A percentile compares a stretch with the other conserved stretches of the same genome.
phyloP scores from a whole-genome alignment of 1,284 basidiomycete genomes.

The Exobasidium rhododendri region DNA sequence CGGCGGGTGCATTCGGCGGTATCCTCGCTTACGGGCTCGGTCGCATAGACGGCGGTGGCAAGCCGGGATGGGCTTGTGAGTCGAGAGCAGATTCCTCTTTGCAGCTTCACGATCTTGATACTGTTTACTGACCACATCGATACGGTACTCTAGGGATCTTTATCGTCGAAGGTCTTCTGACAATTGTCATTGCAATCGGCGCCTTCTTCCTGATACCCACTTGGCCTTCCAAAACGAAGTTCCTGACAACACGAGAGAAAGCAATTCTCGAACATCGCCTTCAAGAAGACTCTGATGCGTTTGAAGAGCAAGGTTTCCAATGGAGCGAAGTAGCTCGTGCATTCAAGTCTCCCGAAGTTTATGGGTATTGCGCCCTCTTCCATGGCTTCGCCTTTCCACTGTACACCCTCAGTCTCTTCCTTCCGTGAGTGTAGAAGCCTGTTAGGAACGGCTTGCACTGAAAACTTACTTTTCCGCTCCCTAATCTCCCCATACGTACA shows the following conservation, averaged over 20 bases:
- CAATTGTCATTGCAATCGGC: slow-evolving; percentile 59
- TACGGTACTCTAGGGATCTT: slow-evolving; percentile 65
- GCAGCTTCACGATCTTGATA: too few species aligned
- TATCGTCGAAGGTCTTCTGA: slow-evolving; percentile 64
- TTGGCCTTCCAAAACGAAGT: slow-evolving; percentile 62
- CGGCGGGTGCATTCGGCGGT: slow-evolving; percentile 42
- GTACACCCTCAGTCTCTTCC: slow-evolving; percentile 2
- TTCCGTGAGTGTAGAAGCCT: too few species aligned
- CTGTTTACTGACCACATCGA: too few species aligned
- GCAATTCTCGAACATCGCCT: slow-evolving; percentile 60
- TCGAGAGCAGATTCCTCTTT: too few species aligned
- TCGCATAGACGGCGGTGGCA: slow-evolving; percentile 64
- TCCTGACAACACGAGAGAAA: slow-evolving; percentile 62
- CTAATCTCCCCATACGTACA: too few species aligned
- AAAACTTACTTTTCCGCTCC: slow-evolving; percentile 37
- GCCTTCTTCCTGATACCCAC: slow-evolving; percentile 64
- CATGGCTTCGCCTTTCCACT: slow-evolving; percentile 25
- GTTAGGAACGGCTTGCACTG: too few species aligned
- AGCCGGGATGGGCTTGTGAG: slow-evolving; percentile 21
- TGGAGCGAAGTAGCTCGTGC: slow-evolving; percentile 57
- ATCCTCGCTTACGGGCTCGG: slow-evolving; percentile 63
- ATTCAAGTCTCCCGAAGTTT: slow-evolving; percentile 64
- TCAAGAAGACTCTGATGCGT: slow-evolving; percentile 62
- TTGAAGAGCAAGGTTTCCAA: slow-evolving; percentile 54
- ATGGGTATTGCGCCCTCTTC: slow-evolving; percentile 59